phyloP scores from a whole-genome alignment of 2,329 filamentous ascomycete genomes.

The Mycosphaerelloides madeirae region DNA sequence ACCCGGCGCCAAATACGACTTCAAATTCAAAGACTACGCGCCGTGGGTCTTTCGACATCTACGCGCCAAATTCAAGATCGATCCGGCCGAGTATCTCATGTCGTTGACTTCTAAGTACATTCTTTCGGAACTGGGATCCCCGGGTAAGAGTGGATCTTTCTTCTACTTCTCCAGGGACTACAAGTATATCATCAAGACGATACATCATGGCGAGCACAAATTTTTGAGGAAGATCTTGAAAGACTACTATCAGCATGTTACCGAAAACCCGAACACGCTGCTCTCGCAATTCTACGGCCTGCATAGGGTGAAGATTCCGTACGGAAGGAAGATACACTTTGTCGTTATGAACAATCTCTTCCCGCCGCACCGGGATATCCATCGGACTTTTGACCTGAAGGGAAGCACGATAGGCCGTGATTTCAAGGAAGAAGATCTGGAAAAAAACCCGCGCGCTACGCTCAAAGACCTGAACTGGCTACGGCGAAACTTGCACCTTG shows the following conservation, averaged over 20 bases:
- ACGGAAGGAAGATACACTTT: conserved; percentile 97
- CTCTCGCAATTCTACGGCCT: conserved; percentile 97
- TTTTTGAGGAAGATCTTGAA: conserved; percentile 77
- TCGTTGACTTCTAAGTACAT: conserved; percentile 98
- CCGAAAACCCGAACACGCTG: conserved; percentile 89
- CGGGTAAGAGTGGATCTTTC: conserved; percentile 97
- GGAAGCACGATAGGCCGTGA: conserved; percentile 92
- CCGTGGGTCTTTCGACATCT: conserved; percentile 97
- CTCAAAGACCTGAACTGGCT: conserved; percentile 97
- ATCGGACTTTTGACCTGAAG: conserved; percentile 94
- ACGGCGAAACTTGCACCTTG: conserved; percentile 74
- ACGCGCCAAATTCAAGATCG: conserved; percentile 78
- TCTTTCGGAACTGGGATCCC: conserved; percentile 90
- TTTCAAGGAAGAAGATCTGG: conserved; percentile 80
- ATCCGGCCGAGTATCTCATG: conserved; percentile 97
- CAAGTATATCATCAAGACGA: conserved; percentile 99
- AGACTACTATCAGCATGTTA: conserved; percentile 91
- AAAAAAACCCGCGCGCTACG: conserved; percentile 84
- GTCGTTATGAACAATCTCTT: conserved; percentile 99
- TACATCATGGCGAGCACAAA: conserved; percentile 91
- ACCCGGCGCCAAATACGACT: conserved; percentile 97
- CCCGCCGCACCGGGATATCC: conserved; percentile 93
- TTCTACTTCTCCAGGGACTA: conserved; percentile 99
- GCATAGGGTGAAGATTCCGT: conserved; percentile 96
- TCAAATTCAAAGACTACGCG: conserved; percentile 99